Percentiles rank a stretch among this genome's conserved stretches.
These are phyloP conservation scores for Penicillium brasilianum DNA, from an alignment of 2,329 filamentous ascomycete genomes.

Conservation along the genomic window DNA sequence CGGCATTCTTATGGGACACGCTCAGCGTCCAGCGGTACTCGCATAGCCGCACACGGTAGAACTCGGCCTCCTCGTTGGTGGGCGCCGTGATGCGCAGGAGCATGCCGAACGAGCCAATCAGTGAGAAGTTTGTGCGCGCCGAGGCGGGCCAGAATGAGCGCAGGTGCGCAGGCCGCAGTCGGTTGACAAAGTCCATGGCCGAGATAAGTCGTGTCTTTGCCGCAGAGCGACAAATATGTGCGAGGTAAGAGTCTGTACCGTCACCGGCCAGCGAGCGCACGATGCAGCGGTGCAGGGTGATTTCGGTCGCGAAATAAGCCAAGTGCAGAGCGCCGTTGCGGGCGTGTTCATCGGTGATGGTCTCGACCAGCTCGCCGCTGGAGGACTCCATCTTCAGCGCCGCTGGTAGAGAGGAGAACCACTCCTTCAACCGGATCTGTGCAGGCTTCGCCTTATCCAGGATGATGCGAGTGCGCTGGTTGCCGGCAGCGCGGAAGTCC, in stretches of 20 bases:
- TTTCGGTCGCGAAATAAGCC: constrained; percentile 92
- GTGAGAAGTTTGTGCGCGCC: constrained; percentile 74
- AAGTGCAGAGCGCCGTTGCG: constrained; percentile 77
- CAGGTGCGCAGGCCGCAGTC: constrained; percentile 82
- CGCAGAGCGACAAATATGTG: constrained; percentile 90
- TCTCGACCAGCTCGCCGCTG: constrained; percentile 51
- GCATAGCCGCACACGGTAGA: constrained; percentile 81
- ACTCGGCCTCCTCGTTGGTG: constrained; percentile 85
- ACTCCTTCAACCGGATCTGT: constrained; percentile 58
- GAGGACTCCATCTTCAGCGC: constrained; percentile 56
- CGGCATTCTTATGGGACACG: constrained; percentile 76
- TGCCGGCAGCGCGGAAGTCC: constrained; percentile 48
- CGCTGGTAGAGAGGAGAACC: constrained; percentile 56
- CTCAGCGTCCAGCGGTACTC: constrained; percentile 95
- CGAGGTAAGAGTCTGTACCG: constrained; percentile 74
- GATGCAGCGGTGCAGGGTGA: constrained; percentile 88
- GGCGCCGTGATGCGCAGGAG: constrained; percentile 88
- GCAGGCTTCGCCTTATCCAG: constrained; percentile 60
- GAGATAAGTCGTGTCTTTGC: constrained; percentile 94
- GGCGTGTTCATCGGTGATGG: constrained; percentile 47
- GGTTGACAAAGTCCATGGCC: constrained; percentile 96
- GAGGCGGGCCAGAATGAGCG: constrained; percentile 78
- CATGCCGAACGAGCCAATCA: constrained; percentile 92
- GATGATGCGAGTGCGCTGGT: constrained; percentile 55
- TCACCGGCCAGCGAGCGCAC: constrained; percentile 73